Evolutionary conservation across 306 rosid genomes (phyloP), one percentile per base, ranked within the genome.

Genomic region (Casuarina equisetifolia): DNA sequence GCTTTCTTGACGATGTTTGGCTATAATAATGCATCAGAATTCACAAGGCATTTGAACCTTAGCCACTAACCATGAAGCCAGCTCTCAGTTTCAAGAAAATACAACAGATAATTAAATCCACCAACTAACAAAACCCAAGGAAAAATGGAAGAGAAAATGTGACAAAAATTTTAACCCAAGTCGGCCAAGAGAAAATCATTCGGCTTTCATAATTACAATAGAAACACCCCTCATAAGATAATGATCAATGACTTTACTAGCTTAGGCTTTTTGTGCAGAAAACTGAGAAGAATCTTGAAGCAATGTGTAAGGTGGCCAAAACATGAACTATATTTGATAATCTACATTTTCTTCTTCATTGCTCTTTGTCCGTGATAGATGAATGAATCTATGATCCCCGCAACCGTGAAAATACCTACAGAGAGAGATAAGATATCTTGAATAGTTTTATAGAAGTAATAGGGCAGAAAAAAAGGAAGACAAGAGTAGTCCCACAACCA

Each of bases 311-410:
- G 51, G 55, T 74, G 70, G 68, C n/a, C 42, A 72, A 75, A 64
- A 46, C 11, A 76, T 88, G 77, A 88, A 67, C 86, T 72, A 76
- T 73, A 84, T 82, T 89, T 90, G 38, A 96, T 96, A 25, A 86
- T 76, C 83, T 85, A 88, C 74, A 86, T 80, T 86, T 90, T 93
- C 87, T 72, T 91, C 83, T 89, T 93, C 58, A 93, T 85, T 77
- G 85, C 87, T 82, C 74, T 90, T 80, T 85, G 89, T 63, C 97
- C 92, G 77, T 91, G 80, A 80, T 90, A 90, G 85, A 93, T 74
- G 0, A 90, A 91, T 35, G 96, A 86, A 85, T 93, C 97, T 48
- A 93, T 71, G 53, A 93, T 90, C 55, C 97, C 97, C 0, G 97
- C 98, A 70, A 93, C 32, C 0, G 92, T 91, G 88, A 91, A 93